These are phyloP conservation scores for Paramecium sexaurelia DNA, from an alignment of 73 alveolate genomes.

Conservation along the genomic window DNA sequence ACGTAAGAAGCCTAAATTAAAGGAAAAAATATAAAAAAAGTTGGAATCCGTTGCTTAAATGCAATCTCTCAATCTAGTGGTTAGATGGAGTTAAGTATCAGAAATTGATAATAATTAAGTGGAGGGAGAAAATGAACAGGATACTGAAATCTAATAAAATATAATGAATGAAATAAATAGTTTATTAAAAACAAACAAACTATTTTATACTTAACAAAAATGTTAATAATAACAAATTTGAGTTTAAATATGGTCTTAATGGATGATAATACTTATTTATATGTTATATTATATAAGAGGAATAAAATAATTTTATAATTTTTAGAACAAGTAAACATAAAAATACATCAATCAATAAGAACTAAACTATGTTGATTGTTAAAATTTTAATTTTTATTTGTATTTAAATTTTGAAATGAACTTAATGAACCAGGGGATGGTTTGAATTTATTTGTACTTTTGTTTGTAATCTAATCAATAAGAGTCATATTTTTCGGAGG, in stretches of 20 bases:
- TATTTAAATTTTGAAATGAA: neutral
- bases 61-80: neutral
- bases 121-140: neutral
- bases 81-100: neutral
- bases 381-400: neutral
- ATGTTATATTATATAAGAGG: neutral
- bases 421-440: neutral
- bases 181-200: neutral
- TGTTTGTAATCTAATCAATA: neutral
- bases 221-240: neutral
- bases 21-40: neutral
- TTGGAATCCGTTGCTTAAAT: neutral
- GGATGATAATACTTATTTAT: too few species aligned
- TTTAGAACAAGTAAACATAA: neutral
- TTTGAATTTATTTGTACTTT: neutral
- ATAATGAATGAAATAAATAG: neutral
- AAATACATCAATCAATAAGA: neutral
- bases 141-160: neutral
- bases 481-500: neutral
- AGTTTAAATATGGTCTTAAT: too few species aligned
- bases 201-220: neutral
- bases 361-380: neutral
- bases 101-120: neutral
- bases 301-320: neutral
- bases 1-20: neutral